phyloP scores from a whole-genome alignment of 345 rosid genomes.

The Anastatica hierochuntica region DNA sequence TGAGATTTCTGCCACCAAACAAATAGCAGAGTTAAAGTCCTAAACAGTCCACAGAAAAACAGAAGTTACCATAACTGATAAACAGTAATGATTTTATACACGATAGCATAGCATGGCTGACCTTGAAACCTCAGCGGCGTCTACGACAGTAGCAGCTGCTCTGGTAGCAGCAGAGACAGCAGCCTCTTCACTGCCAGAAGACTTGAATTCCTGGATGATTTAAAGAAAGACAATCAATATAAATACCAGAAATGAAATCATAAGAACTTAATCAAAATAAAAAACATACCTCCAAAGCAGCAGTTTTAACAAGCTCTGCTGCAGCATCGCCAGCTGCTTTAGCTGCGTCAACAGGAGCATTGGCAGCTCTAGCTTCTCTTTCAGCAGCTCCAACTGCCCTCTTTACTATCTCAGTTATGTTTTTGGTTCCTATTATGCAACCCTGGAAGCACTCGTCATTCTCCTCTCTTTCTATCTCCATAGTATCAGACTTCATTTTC shows the following conservation, averaged over 20 bases:
- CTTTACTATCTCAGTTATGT: conserved; percentile 66
- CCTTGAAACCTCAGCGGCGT: conserved; percentile 94
- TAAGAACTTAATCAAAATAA: background rate
- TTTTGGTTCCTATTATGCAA: conserved; percentile 70
- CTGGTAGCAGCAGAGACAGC: conserved; percentile 80
- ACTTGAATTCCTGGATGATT: conserved; percentile 47
- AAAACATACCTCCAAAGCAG: conserved; percentile 66
- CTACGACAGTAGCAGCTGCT: conserved; percentile 88
- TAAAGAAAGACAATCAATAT: conserved; percentile 1
- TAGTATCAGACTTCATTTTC: conserved; percentile 33
- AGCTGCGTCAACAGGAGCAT: conserved; percentile 76
- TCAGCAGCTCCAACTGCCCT: conserved; percentile 90
- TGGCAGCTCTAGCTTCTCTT: conserved; percentile 83
- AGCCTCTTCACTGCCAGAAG: conserved; percentile 70
- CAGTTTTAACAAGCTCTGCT: conserved; percentile 91
- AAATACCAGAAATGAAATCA: conserved; percentile 4
- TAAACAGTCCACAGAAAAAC: background rate
- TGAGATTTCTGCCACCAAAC: conserved; percentile 51
- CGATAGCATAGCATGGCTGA: conserved; percentile 24
- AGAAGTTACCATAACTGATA: conserved; percentile 2
- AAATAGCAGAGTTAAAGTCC: conserved; percentile 15
- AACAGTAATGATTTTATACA: background rate
- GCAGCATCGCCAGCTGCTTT: conserved; percentile 93
- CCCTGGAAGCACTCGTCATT: conserved; percentile 65
- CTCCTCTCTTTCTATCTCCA: conserved; percentile 54